A percentile compares a stretch with the other conserved stretches of the same genome.
These are phyloP conservation scores for Cruciata laevipes DNA, from an alignment of 257 asterid genomes.

Conservation along the genomic window DNA sequence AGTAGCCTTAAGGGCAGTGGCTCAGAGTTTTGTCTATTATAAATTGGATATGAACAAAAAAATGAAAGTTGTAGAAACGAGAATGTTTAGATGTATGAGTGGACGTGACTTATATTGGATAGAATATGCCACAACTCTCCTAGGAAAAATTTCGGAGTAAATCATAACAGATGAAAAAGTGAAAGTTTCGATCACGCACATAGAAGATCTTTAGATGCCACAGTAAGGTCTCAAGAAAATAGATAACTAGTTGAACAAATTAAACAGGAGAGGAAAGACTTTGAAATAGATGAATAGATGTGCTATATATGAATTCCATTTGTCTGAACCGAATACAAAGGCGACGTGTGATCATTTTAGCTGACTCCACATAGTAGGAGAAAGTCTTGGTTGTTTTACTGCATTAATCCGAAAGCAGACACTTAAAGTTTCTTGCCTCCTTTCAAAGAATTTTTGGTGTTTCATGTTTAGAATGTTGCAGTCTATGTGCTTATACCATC, in stretches of 20 bases:
- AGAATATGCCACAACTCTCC: background rate
- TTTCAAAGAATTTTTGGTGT: background rate
- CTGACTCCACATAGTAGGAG: background rate
- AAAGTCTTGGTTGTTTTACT: background rate
- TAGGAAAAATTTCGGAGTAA: background rate
- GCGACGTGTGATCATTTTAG: background rate
- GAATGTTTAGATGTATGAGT: background rate
- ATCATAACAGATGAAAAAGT: too few species aligned
- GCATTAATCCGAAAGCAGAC: background rate
- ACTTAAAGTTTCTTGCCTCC: background rate
- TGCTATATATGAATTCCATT: background rate
- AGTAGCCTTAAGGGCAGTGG: background rate
- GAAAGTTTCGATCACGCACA: background rate
- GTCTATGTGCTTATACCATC: background rate
- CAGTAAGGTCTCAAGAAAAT: background rate
- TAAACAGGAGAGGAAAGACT: background rate
- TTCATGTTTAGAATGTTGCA: background rate
- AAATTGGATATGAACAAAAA: background rate
- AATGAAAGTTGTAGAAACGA: background rate
- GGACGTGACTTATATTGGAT: background rate
- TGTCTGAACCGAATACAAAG: background rate
- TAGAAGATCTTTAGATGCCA: background rate
- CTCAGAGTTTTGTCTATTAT: background rate
- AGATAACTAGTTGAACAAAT: background rate
- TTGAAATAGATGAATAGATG: background rate